A percentile compares a stretch with the other conserved stretches of the same genome.
Evolutionary conservation across 179 eudicot genomes (phyloP).

Genomic region (Dionaea muscipula): DNA sequence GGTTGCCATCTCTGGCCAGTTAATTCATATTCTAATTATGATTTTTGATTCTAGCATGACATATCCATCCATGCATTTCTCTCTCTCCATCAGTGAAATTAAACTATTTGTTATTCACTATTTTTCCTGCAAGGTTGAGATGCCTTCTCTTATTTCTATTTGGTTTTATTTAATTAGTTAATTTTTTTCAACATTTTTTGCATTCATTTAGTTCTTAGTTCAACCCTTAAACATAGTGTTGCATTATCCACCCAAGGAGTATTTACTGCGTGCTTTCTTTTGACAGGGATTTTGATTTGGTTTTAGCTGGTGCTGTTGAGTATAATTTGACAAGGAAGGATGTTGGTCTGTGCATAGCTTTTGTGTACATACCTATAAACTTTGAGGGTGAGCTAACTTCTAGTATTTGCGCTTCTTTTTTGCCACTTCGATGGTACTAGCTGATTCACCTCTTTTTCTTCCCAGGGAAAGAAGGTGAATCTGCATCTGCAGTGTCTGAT

Average conservation of each 20-base stretch:
- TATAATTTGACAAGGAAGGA: conserved; percentile 67
- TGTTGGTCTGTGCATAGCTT: conserved; percentile 58
- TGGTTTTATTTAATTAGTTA: too few species aligned
- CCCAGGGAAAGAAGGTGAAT: conserved; percentile 90
- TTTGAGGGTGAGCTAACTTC: conserved; percentile 55
- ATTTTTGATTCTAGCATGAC: too few species aligned
- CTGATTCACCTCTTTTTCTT: conserved; percentile 11
- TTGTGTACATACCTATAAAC: conserved; percentile 72
- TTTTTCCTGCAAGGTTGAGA: too few species aligned
- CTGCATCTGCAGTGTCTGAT: conserved; percentile 46
- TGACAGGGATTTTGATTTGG: conserved; percentile 50
- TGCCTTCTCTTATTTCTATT: too few species aligned
- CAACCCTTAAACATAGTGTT: too few species aligned
- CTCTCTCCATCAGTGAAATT: too few species aligned
- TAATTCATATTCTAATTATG: conserved; percentile 1
- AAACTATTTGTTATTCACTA: too few species aligned
- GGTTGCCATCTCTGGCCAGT: background rate
- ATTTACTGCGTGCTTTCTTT: conserved; percentile 1
- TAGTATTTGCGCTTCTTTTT: background rate
- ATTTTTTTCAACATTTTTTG: too few species aligned
- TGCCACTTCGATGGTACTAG: background rate
- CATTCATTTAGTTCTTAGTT: too few species aligned
- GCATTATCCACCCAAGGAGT: background rate
- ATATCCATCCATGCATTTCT: too few species aligned
- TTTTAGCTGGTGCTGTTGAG: conserved; percentile 66